A percentile compares a stretch with the other conserved stretches of the same genome.
phyloP scores from a whole-genome alignment of 2,329 filamentous ascomycete species.

The Raffaelea ambrosiae region DNA sequence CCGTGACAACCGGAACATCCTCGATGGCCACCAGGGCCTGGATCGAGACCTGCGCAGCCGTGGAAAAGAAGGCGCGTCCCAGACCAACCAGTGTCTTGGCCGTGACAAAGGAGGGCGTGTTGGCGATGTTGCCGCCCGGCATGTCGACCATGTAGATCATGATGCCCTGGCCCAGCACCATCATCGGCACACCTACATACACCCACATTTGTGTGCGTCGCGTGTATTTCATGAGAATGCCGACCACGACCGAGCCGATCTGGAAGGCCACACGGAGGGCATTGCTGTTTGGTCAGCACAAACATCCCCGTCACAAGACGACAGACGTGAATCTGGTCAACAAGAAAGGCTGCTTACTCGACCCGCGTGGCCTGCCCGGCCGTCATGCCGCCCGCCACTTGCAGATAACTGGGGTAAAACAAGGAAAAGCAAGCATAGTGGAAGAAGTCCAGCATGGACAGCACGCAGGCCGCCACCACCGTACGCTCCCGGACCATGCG shows the following conservation, averaged over 20 bases:
- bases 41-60: slow-evolving; percentile 35
- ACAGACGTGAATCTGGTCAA: no score
- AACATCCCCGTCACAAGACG: no score
- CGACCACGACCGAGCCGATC: slow-evolving; percentile 49
- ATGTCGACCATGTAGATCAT: slow-evolving; percentile 46
- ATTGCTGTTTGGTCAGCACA: background rate
- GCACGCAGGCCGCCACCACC: slow-evolving; percentile 26
- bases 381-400: slow-evolving; percentile 52
- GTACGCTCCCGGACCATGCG: slow-evolving; percentile 27
- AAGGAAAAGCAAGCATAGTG: slow-evolving; percentile 27
- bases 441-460: slow-evolving; percentile 26
- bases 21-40: slow-evolving; percentile 34
- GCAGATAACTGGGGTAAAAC: slow-evolving; percentile 22
- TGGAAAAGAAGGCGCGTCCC: slow-evolving; percentile 53
- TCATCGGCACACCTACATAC: slow-evolving; percentile 48
- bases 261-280: slow-evolving; percentile 50
- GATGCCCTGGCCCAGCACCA: slow-evolving; percentile 55
- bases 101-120: slow-evolving; percentile 48
- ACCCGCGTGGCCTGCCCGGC: slow-evolving; percentile 49
- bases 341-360: slow-evolving; percentile 2
- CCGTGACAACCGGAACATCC: slow-evolving; percentile 55
- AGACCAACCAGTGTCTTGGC: slow-evolving; percentile 54
- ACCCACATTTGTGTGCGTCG: slow-evolving; percentile 55
- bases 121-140: slow-evolving; percentile 32
- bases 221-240: slow-evolving; percentile 46